These are phyloP conservation scores for Hypoxylon sp. DNA, from an alignment of 2,329 filamentous ascomycete species.

Conservation along the genomic window DNA sequence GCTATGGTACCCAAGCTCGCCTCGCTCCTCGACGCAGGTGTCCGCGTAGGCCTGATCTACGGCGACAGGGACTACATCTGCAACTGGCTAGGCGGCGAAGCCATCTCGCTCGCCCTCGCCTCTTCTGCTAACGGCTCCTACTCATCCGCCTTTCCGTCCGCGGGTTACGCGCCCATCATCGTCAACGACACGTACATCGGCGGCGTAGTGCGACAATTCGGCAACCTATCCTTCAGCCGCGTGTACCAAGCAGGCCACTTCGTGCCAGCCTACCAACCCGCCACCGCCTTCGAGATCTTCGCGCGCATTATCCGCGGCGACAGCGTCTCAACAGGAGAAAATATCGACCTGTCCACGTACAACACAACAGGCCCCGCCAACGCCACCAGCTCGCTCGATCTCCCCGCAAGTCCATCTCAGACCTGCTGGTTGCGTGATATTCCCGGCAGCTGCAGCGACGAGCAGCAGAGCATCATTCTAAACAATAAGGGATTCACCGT, in stretches of 20 bases:
- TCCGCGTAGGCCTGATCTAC: constrained; percentile 67
- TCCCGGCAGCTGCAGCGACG: constrained; percentile 62
- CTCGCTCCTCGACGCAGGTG: constrained; percentile 66
- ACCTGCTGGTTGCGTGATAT: constrained; percentile 69
- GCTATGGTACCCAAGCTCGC: constrained; percentile 58
- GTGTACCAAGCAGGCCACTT: constrained; percentile 68
- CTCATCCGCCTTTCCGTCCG: constrained; percentile 66
- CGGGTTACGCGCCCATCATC: constrained; percentile 74
- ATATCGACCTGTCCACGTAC: constrained; percentile 61
- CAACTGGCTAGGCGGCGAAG: constrained; percentile 69
- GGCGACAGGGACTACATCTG: constrained; percentile 69
- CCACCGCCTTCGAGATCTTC: constrained; percentile 60
- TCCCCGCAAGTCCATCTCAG: constrained; percentile 58
- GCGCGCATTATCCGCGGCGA: constrained; percentile 62
- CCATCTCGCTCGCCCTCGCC: constrained; percentile 60
- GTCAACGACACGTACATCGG: constrained; percentile 63
- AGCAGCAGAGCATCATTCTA: constrained; percentile 55
- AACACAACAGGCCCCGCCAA: constrained; percentile 64
- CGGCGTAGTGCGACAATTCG: constrained; percentile 74
- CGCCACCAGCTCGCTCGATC: constrained; percentile 62
- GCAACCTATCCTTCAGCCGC: constrained; percentile 70
- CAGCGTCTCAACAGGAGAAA: constrained; percentile 60
- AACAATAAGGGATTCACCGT: constrained; percentile 33
- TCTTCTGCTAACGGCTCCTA: constrained; percentile 60
- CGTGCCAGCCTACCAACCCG: constrained; percentile 62